Evolutionary conservation across 257 asterid species (phyloP).

Genomic region (Avicennia marina): DNA sequence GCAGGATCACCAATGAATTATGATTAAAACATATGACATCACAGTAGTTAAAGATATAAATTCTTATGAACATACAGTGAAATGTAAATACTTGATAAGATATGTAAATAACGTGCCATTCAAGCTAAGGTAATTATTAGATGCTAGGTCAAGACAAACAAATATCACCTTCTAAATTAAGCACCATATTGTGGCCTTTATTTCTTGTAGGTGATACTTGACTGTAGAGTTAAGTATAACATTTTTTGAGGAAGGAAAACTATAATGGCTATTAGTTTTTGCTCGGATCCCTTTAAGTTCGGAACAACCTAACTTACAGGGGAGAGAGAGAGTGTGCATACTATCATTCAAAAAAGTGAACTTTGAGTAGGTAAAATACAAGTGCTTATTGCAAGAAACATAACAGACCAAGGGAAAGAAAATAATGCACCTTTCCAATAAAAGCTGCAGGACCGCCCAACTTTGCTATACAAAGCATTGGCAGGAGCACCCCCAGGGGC

Average conservation of each 20-base stretch:
- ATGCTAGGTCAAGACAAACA: not conserved
- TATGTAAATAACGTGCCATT: conserved; percentile 8
- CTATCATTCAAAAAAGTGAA: too few relatives aligned
- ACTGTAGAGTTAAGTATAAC: too few relatives aligned
- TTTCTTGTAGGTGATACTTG: not conserved
- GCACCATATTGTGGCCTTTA: not conserved
- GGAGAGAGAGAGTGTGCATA: too few relatives aligned
- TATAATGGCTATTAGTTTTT: too few relatives aligned
- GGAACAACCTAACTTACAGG: too few relatives aligned
- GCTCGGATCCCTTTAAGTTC: too few relatives aligned
- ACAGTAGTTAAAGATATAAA: not conserved
- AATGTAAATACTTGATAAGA: not conserved
- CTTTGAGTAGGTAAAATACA: too few relatives aligned
- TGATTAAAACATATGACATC: too few relatives aligned
- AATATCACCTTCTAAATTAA: conserved; percentile 8
- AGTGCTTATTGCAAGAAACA: too few relatives aligned
- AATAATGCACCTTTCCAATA: conserved; percentile 90
- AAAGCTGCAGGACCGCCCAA: conserved; percentile 84
- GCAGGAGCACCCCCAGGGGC: conserved; percentile 96
- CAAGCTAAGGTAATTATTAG: not conserved
- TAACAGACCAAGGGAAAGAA: too few relatives aligned
- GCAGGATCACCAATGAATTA: too few relatives aligned
- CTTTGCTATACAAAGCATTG: conserved; percentile 73
- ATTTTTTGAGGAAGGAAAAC: too few relatives aligned
- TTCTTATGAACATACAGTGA: not conserved